phyloP scores from a whole-genome alignment of 176 grass and related monocot genomes.

The Eleusine indica region DNA sequence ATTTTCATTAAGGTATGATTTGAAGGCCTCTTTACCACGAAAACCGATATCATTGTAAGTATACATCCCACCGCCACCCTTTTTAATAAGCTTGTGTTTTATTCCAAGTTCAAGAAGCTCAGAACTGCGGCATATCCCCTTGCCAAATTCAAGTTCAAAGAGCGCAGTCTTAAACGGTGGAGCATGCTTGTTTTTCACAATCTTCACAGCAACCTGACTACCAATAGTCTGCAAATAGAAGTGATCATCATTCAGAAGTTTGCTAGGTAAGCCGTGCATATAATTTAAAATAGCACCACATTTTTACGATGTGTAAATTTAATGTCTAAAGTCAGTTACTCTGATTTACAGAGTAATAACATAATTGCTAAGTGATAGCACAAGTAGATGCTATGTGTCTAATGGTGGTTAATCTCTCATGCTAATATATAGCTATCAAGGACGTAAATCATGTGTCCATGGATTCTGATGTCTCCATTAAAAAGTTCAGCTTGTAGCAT shows the following conservation, averaged over 20 bases:
- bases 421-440: background rate
- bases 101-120: conserved; percentile 75
- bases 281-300: background rate
- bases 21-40: conserved; percentile 68
- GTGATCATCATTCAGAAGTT: background rate
- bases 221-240: conserved; percentile 70
- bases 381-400: background rate
- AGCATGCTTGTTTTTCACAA: conserved; percentile 96
- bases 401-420: background rate
- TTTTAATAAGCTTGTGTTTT: conserved; percentile 73
- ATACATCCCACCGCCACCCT: conserved; percentile 45
- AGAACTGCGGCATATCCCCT: conserved; percentile 77
- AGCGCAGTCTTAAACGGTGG: conserved; percentile 82
- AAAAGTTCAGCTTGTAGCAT: background rate
- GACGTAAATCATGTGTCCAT: background rate
- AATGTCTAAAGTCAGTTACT: conserved; percentile 13
- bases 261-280: background rate
- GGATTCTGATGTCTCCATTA: background rate
- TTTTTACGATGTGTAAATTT: background rate
- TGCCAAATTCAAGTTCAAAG: conserved; percentile 92
- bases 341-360: conserved; percentile 10
- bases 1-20: conserved; percentile 64
- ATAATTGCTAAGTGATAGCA: background rate
- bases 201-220: conserved; percentile 85
- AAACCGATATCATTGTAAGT: conserved; percentile 51